Conservation (phyloP, 352 stramenopile genomes). For the Phytophthora multivora region DNA sequence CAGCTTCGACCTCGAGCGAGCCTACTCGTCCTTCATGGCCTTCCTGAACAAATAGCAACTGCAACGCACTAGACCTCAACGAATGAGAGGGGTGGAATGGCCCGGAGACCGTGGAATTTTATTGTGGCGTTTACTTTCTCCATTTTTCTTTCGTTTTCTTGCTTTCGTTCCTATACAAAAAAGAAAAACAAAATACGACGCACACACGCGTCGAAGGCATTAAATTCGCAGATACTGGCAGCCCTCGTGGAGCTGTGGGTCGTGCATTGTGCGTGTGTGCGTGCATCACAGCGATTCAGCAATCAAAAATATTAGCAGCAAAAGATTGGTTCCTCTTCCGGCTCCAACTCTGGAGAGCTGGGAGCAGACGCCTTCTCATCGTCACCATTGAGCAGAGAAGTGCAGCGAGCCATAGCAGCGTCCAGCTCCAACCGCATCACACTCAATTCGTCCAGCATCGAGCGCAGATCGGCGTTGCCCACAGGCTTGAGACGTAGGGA, state of each 20-base stretch:
- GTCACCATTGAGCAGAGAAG: conserved; percentile 23
- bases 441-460: conserved; percentile 50
- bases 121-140: conserved; percentile 33
- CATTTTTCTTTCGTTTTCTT: conserved; percentile 30
- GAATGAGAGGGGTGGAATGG: conserved; percentile 11
- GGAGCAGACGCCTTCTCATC: conserved; percentile 16
- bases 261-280: conserved; percentile 9
- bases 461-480: conserved; percentile 35
- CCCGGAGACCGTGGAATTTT: conserved; percentile 27
- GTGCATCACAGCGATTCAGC: conserved; percentile 17
- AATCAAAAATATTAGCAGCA: conserved; percentile 40
- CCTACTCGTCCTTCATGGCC: conserved; percentile 95
- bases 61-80: too few species aligned
- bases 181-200: conserved; percentile 32
- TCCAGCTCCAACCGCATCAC: conserved; percentile 42
- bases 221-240: conserved; percentile 22
- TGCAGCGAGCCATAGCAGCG: conserved; percentile 39
- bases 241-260: neutral
- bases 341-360: conserved; percentile 15
- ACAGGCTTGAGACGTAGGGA: conserved; percentile 27
- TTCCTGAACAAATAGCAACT: conserved; percentile 82
- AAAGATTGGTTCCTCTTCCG: conserved; percentile 37
- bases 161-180: conserved; percentile 34
- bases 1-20: conserved; percentile 94
- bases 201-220: conserved; percentile 15